phyloP scores from a whole-genome alignment of 495 filamentous ascomycete species.

The Aspergillus ostianus region DNA sequence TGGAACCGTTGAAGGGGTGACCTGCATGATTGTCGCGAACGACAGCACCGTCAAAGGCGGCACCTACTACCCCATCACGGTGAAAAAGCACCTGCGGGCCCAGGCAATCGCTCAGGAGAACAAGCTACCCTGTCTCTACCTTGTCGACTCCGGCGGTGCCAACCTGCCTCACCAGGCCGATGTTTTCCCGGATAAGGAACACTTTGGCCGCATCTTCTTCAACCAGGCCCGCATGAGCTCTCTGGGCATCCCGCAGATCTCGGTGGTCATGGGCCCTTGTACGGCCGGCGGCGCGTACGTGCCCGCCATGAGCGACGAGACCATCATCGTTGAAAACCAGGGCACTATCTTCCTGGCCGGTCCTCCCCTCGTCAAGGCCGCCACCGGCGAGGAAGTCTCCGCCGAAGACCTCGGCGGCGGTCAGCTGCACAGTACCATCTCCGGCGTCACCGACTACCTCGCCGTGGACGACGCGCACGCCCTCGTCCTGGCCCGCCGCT shows the following conservation, averaged over 20 bases:
- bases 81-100: slow-evolving; percentile 95
- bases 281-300: slow-evolving; percentile 96
- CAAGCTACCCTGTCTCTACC: slow-evolving; percentile 82
- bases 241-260: slow-evolving; percentile 85
- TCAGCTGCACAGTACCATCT: slow-evolving; percentile 84
- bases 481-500: slow-evolving; percentile 78
- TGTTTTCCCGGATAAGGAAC: slow-evolving; percentile 92
- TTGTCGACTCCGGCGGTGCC: slow-evolving; percentile 94
- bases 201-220: slow-evolving; percentile 97
- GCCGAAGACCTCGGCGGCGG: slow-evolving; percentile 94
- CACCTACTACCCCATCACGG: slow-evolving; percentile 96
- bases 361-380: slow-evolving; percentile 92
- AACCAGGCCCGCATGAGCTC: slow-evolving; percentile 91
- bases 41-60: slow-evolving; percentile 99
- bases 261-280: slow-evolving; percentile 97
- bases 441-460: slow-evolving; percentile 94
- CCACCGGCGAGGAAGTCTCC: slow-evolving; percentile 89
- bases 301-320: slow-evolving; percentile 95
- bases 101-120: slow-evolving; percentile 92
- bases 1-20: slow-evolving; percentile 85
- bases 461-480: slow-evolving; percentile 95
- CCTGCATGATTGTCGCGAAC: slow-evolving; percentile 93
- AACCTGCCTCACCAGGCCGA: slow-evolving; percentile 96
- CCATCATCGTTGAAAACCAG: slow-evolving; percentile 91
- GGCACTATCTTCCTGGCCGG: slow-evolving; percentile 97